Evolutionary conservation across 2,329 filamentous ascomycete genomes (phyloP).

Genomic region (Scedosporium dehoogii): DNA sequence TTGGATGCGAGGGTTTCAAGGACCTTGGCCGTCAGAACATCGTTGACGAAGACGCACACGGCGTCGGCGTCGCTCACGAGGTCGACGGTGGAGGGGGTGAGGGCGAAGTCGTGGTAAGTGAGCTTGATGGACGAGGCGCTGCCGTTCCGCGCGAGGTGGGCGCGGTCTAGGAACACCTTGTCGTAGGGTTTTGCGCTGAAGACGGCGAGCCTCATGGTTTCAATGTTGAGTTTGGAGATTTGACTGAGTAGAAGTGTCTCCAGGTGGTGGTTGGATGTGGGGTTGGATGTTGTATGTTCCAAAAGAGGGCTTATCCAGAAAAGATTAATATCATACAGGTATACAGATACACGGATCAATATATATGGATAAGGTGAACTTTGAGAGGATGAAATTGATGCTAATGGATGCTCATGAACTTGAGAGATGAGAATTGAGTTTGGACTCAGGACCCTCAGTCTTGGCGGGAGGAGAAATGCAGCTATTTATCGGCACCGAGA

Average conservation of each 20-base stretch:
- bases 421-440: too few species aligned
- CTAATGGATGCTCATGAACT: too few species aligned
- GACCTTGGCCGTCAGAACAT: slow-evolving; percentile 40
- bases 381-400: too few species aligned
- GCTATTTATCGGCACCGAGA: too few species aligned
- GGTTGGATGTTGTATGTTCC: background rate
- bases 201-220: slow-evolving; percentile 47
- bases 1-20: slow-evolving; percentile 35
- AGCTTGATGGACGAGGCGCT: slow-evolving; percentile 33
- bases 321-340: too few species aligned
- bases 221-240: background rate
- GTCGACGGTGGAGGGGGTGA: slow-evolving; percentile 43
- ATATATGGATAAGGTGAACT: too few species aligned
- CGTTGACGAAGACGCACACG: slow-evolving; percentile 62
- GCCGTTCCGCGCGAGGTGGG: slow-evolving; percentile 23
- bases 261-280: too few species aligned
- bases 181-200: slow-evolving; percentile 59
- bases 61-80: slow-evolving; percentile 43
- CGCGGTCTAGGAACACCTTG: slow-evolving; percentile 39
- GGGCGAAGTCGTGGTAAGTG: slow-evolving; percentile 47
- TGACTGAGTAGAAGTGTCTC: background rate
- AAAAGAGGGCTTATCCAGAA: background rate
- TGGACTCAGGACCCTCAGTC: too few species aligned
- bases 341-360: too few species aligned
- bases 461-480: too few species aligned